Conservation (phyloP, 129 eudicot genomes). For the Helianthus tuberosus region DNA sequence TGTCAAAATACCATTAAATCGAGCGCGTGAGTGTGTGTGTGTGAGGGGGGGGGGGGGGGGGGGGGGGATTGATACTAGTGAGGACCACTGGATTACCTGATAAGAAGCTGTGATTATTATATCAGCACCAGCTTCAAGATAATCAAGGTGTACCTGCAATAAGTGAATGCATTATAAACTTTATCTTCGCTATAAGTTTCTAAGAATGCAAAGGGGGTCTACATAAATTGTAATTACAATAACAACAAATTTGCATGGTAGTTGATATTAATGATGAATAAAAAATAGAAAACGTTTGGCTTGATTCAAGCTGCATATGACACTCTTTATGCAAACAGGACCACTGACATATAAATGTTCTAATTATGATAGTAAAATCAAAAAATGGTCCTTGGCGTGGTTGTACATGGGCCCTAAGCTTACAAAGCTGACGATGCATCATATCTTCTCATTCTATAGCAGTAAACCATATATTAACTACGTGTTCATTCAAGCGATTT, state of each 20-base stretch:
- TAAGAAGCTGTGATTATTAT: conserved; percentile 92
- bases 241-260: neutral
- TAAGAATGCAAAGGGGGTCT: conserved; percentile 4
- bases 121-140: conserved; percentile 99
- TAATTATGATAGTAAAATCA: conserved; percentile 17
- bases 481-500: neutral
- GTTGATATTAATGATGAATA: neutral
- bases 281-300: conserved; percentile 12
- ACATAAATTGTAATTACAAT: neutral
- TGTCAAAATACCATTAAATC: conserved; percentile 30
- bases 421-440: conserved; percentile 20
- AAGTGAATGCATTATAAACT: conserved; percentile 9
- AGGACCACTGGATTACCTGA: conserved; percentile 55
- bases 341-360: conserved; percentile 24
- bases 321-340: conserved; percentile 14
- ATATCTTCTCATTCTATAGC: conserved; percentile 16
- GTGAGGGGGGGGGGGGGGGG: neutral
- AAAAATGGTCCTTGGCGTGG: conserved; percentile 31
- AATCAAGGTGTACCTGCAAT: conserved; percentile 94
- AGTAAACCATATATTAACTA: conserved; percentile 14
- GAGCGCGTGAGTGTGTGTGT: neutral
- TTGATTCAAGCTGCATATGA: conserved; percentile 19
- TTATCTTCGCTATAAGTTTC: neutral
- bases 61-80: neutral
- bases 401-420: conserved; percentile 14